A percentile compares a stretch with the other conserved stretches of the same genome.
These are phyloP conservation scores for Exsudoporus floridanus DNA, from an alignment of 1,284 basidiomycete genomes.

Conservation along the genomic window DNA sequence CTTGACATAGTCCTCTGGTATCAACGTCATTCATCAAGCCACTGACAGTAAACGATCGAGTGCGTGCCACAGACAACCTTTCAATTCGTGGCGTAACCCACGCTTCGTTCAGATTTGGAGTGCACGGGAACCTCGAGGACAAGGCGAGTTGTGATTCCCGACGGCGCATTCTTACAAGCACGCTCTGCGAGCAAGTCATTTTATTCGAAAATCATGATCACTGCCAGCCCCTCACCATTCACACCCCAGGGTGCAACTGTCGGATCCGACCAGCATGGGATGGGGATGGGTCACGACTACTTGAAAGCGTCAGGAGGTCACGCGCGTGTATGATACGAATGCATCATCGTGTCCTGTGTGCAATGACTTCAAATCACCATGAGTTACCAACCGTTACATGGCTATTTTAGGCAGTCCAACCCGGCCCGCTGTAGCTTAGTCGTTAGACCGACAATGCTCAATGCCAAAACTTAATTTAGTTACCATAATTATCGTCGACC, in stretches of 20 bases:
- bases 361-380: not conserved
- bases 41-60: slow-evolving; percentile 15
- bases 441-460: not conserved
- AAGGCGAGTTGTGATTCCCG: slow-evolving; percentile 16
- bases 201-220: not conserved
- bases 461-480: not conserved
- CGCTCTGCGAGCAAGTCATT: not conserved
- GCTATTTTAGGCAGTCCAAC: not conserved
- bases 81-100: not conserved
- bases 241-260: not conserved
- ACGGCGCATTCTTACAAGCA: not conserved
- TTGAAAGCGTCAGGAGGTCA: not conserved
- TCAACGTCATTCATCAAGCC: not conserved
- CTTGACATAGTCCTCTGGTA: not conserved
- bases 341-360: not conserved
- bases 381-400: not conserved
- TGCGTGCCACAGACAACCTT: not conserved
- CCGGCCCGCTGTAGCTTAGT: not conserved
- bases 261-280: not conserved
- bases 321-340: not conserved
- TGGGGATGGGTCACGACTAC: not conserved
- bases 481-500: not conserved
- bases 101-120: not conserved
- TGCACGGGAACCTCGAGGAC: slow-evolving; percentile 15
- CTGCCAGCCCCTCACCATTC: slow-evolving; percentile 1